phyloP scores from a whole-genome alignment of 1,284 basidiomycete genomes.

The Apiotrichum siamense region DNA sequence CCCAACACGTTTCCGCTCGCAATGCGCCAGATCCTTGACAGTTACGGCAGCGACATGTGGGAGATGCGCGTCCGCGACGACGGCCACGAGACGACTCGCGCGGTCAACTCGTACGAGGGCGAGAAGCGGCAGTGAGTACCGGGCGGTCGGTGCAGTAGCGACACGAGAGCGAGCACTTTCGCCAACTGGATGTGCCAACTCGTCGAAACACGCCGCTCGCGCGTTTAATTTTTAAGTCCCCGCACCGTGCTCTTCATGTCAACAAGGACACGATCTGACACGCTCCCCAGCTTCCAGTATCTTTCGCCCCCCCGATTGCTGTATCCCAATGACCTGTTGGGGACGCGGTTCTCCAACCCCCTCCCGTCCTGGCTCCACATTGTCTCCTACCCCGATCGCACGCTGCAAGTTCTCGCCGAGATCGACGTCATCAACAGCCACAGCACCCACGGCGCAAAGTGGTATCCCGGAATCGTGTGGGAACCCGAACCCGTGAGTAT shows the following conservation, averaged over 20 bases:
- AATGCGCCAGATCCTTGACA: slow-evolving; percentile 23
- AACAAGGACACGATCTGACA: not conserved
- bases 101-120: slow-evolving; percentile 37
- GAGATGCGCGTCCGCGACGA: slow-evolving; percentile 26
- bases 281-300: slow-evolving; percentile 40
- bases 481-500: slow-evolving; percentile 35
- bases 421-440: slow-evolving; percentile 19
- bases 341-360: slow-evolving; percentile 10
- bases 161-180: too few species aligned
- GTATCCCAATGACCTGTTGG: slow-evolving; percentile 22
- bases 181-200: not conserved
- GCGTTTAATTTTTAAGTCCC: too few species aligned
- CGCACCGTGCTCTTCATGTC: too few species aligned
- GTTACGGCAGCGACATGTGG: slow-evolving; percentile 40
- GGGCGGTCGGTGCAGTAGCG: too few species aligned
- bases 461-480: slow-evolving; percentile 32
- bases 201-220: too few species aligned
- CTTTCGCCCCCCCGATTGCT: slow-evolving; percentile 25
- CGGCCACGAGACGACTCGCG: slow-evolving; percentile 31
- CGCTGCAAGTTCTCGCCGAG: slow-evolving; percentile 18
- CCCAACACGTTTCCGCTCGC: slow-evolving; percentile 21
- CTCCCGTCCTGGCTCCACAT: slow-evolving; percentile 31
- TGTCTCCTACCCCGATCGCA: slow-evolving; percentile 27
- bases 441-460: slow-evolving; percentile 5
- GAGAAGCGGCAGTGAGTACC: slow-evolving; percentile 30